These are phyloP conservation scores for Erigeron canadensis DNA, from an alignment of 129 eudicot species.

Conservation along the genomic window DNA sequence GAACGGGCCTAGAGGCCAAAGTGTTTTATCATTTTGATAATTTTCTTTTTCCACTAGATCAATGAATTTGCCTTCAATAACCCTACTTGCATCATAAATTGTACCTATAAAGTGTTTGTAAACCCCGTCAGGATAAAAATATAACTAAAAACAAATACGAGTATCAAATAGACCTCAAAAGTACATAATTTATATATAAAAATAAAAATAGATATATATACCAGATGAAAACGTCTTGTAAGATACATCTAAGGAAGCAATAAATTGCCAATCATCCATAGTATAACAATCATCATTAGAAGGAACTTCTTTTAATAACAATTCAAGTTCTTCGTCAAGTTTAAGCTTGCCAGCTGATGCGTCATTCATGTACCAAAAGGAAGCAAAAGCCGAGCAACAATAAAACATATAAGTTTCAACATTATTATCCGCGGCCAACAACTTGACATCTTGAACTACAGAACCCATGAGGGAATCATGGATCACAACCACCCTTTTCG, in stretches of 20 bases:
- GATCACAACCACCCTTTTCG: conserved; percentile 37
- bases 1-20: conserved; percentile 55
- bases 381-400: conserved; percentile 31
- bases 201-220: not conserved
- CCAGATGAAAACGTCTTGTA: conserved; percentile 25
- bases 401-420: conserved; percentile 40
- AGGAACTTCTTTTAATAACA: conserved; percentile 20
- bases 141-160: not conserved
- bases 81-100: conserved; percentile 35
- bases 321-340: conserved; percentile 22
- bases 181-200: not conserved
- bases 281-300: conserved; percentile 24
- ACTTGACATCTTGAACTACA: conserved; percentile 42
- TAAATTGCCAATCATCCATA: conserved; percentile 15
- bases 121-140: no score
- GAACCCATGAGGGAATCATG: conserved; percentile 41
- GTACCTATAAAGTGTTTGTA: not conserved
- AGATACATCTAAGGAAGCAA: conserved; percentile 14
- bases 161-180: not conserved
- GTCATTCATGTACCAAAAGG: conserved; percentile 20
- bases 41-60: conserved; percentile 31
- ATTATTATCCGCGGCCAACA: conserved; percentile 24
- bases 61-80: conserved; percentile 37
- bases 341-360: conserved; percentile 14
- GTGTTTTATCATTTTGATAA: conserved; percentile 12